phyloP scores from a whole-genome alignment of 2,329 filamentous ascomycete species.

The Cercospora zeina region DNA sequence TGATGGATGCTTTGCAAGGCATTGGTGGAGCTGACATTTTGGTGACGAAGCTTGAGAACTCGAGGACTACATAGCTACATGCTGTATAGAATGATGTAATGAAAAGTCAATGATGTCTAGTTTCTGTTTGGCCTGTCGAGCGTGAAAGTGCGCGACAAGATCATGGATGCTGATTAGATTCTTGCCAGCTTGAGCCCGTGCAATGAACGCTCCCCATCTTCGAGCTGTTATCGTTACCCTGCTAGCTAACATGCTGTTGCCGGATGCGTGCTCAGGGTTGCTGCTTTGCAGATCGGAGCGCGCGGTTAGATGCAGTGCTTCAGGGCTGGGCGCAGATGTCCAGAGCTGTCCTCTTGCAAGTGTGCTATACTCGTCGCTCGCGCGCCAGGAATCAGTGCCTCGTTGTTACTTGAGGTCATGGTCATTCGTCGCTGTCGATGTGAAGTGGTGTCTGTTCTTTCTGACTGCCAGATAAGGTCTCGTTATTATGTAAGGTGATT shows the following conservation, averaged over 20 bases:
- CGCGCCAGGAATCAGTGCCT: background rate
- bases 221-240: background rate
- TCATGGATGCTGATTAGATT: background rate
- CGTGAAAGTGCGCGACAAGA: background rate
- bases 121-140: background rate
- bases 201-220: background rate
- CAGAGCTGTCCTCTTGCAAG: too few species aligned
- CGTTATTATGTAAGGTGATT: background rate
- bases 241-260: background rate
- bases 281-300: background rate
- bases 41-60: slow-evolving; percentile 83
- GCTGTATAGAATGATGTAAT: background rate
- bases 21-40: slow-evolving; percentile 82
- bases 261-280: background rate
- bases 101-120: background rate
- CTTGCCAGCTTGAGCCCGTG: background rate
- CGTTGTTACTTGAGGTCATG: too few species aligned
- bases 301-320: too few species aligned
- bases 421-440: too few species aligned
- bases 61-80: slow-evolving; percentile 50
- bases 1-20: slow-evolving; percentile 79
- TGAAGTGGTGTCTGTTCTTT: background rate
- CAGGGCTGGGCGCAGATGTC: too few species aligned
- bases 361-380: background rate
- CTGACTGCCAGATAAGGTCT: background rate